Evolutionary conservation across 2,329 filamentous ascomycete species (phyloP).

Genomic region (Plenodomus tracheiphilus): DNA sequence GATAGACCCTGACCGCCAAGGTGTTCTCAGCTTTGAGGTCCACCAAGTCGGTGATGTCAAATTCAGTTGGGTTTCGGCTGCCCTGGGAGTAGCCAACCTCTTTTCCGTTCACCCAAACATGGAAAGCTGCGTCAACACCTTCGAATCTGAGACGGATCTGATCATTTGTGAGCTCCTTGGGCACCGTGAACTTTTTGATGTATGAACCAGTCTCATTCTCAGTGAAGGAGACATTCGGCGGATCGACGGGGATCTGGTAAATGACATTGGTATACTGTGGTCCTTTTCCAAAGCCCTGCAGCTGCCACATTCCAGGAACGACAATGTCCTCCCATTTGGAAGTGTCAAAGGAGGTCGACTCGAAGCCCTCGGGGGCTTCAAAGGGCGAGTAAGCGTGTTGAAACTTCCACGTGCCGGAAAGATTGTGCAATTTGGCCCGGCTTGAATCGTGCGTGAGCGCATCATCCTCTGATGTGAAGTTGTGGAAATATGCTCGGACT

Average conservation of each 20-base stretch:
- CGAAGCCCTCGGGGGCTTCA: conserved; percentile 42
- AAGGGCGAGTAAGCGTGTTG: conserved; percentile 42
- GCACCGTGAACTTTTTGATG: conserved; percentile 58
- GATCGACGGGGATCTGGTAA: conserved; percentile 67
- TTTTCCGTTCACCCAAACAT: conserved; percentile 68
- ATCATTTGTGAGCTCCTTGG: conserved; percentile 51
- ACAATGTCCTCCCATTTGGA: conserved; percentile 56
- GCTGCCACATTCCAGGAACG: conserved; percentile 71
- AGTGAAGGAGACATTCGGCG: conserved; percentile 62
- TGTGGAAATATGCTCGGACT: conserved; percentile 60
- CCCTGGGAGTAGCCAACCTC: conserved; percentile 71
- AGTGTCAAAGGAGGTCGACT: conserved; percentile 38
- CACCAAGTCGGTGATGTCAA: conserved; percentile 64
- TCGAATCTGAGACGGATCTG: conserved; percentile 70
- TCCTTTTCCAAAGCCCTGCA: conserved; percentile 65
- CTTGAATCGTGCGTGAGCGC: conserved; percentile 50
- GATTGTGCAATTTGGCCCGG: conserved; percentile 39
- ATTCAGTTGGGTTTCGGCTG: conserved; percentile 69
- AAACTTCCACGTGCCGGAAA: conserved; percentile 46
- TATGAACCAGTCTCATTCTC: conserved; percentile 70
- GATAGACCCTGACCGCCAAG: conserved; percentile 68
- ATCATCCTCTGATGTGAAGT: conserved; percentile 55
- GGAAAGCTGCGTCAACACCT: conserved; percentile 72
- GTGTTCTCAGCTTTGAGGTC: conserved; percentile 54
- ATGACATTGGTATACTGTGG: conserved; percentile 72